Percentiles rank a stretch among this genome's conserved stretches.
Evolutionary conservation across 108 stramenopile genomes (phyloP).

Genomic region (Cyclotella baltica): DNA sequence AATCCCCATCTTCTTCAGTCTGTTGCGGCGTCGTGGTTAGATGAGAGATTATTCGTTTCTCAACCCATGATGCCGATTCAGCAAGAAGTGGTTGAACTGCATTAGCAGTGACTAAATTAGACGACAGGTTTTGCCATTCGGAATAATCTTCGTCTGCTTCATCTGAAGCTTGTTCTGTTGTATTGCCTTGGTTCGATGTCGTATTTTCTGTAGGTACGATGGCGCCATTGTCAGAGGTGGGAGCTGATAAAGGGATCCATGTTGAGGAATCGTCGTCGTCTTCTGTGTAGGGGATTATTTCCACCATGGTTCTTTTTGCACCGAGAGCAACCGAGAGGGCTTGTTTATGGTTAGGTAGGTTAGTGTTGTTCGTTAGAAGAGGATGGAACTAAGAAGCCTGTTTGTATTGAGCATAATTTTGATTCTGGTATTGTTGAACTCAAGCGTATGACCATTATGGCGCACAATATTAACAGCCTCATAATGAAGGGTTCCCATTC

Average conservation of each 20-base stretch:
- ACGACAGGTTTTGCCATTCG: neutral
- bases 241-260: conserved; percentile 40
- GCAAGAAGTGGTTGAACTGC: neutral
- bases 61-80: conserved; percentile 1
- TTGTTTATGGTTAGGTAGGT: too few species aligned
- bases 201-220: neutral
- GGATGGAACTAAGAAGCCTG: too few species aligned
- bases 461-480: too few species aligned
- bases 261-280: conserved; percentile 34
- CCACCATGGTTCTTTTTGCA: conserved; percentile 51
- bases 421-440: too few species aligned
- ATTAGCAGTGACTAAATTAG: neutral
- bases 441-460: too few species aligned
- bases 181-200: neutral
- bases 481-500: too few species aligned
- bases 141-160: neutral
- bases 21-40: conserved; percentile 19
- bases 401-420: too few species aligned
- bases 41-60: conserved; percentile 19
- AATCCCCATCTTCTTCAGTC: conserved; percentile 18
- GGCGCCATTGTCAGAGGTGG: neutral
- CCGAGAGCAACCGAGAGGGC: too few species aligned
- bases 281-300: conserved; percentile 46
- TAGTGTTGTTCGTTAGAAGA: too few species aligned
- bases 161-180: neutral